Conservation (phyloP, 2,329 filamentous ascomycete species). For the Myriosclerotinia scirpicola region DNA sequence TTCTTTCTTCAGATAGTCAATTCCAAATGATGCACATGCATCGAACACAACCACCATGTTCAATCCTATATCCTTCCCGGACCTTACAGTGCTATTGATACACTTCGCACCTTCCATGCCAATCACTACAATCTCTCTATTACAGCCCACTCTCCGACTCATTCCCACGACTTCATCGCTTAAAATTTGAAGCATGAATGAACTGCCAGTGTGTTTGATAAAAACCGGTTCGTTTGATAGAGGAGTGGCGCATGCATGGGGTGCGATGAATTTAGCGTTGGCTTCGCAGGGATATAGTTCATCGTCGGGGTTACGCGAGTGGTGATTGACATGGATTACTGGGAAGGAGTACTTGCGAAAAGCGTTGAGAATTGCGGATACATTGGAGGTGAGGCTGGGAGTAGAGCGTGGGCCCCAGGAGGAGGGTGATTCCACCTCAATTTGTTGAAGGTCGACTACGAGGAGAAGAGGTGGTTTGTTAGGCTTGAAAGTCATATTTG, state of each 20-base stretch:
- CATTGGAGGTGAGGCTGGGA: slow-evolving; percentile 28
- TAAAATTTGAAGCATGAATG: slow-evolving; percentile 27
- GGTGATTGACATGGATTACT: slow-evolving; percentile 32
- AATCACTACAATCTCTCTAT: slow-evolving; percentile 28
- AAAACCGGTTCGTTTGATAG: slow-evolving; percentile 25
- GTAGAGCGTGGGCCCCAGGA: slow-evolving; percentile 34
- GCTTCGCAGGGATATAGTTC: slow-evolving; percentile 21
- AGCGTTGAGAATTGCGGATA: slow-evolving; percentile 26
- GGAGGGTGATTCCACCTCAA: slow-evolving; percentile 25
- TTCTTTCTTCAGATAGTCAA: background rate
- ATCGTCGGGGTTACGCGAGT: slow-evolving; percentile 26
- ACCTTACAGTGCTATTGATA: slow-evolving; percentile 31
- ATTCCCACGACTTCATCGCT: slow-evolving; percentile 10
- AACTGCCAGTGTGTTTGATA: slow-evolving; percentile 32
- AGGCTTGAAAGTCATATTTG: background rate
- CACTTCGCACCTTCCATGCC: slow-evolving; percentile 35
- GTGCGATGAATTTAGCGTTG: slow-evolving; percentile 26
- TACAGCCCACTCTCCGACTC: slow-evolving; percentile 4
- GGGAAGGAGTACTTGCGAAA: slow-evolving; percentile 30
- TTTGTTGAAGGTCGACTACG: slow-evolving; percentile 33
- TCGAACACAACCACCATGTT: slow-evolving; percentile 32
- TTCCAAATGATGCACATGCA: slow-evolving; percentile 32
- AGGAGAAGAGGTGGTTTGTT: slow-evolving; percentile 28
- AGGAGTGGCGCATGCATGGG: slow-evolving; percentile 29
- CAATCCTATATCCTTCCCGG: slow-evolving; percentile 32